A percentile compares a stretch with the other conserved stretches of the same genome.
Evolutionary conservation across 2,329 filamentous ascomycete species (phyloP).

Genomic region (Sporothrix curviconia): DNA sequence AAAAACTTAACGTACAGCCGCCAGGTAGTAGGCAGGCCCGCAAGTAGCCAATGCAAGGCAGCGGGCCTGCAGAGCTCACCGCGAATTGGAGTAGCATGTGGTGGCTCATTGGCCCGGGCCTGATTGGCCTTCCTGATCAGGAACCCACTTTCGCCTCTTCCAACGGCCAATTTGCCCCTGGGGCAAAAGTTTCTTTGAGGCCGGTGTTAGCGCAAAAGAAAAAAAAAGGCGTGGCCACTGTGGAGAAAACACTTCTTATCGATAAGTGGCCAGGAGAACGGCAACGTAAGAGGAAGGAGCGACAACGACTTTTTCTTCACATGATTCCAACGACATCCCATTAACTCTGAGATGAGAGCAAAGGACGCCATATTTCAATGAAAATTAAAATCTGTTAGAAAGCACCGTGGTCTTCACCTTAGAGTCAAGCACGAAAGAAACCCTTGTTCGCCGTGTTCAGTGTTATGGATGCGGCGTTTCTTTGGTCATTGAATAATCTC

Average conservation of each 20-base stretch:
- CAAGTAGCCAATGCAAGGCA: no score
- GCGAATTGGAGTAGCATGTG: slow-evolving; percentile 1
- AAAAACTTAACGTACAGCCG: not conserved
- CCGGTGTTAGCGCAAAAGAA: not conserved
- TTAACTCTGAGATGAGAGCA: no score
- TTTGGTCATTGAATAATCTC: no score
- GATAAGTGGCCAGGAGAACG: slow-evolving; percentile 17
- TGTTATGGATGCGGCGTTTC: no score
- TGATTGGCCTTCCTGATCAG: not conserved
- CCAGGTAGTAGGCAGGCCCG: no score
- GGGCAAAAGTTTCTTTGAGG: not conserved
- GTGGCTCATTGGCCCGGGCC: not conserved
- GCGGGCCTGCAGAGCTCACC: slow-evolving; percentile 8
- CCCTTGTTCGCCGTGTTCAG: no score
- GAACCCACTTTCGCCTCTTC: not conserved
- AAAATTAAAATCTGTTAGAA: no score
- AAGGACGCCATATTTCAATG: no score
- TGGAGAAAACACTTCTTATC: slow-evolving; percentile 11
- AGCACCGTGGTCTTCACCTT: no score
- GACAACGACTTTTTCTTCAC: not conserved
- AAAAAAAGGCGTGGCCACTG: not conserved
- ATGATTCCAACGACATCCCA: no score
- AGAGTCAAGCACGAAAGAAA: no score
- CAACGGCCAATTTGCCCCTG: slow-evolving; percentile 5
- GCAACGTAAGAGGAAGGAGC: not conserved